Evolutionary conservation across 345 rosid species (phyloP).

Genomic region (Carallia pectinifolia): DNA sequence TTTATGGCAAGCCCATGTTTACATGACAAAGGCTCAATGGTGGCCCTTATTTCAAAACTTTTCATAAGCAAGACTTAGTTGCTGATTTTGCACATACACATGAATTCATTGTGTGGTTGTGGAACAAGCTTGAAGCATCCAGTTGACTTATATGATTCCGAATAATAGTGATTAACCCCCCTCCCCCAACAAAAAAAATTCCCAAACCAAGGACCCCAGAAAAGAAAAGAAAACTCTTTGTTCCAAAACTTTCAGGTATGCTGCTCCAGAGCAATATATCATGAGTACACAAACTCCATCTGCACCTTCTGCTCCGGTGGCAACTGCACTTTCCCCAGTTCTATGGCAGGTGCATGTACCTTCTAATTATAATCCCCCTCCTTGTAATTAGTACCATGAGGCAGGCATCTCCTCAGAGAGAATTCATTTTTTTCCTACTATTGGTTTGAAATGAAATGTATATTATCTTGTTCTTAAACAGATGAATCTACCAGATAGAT

Average conservation of each 20-base stretch:
- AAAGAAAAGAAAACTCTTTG: neutral
- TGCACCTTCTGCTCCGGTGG: constrained; percentile 97
- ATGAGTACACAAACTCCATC: constrained; percentile 99
- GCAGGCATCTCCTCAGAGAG: constrained; percentile 13
- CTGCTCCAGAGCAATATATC: constrained; percentile 98
- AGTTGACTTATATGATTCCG: too few species aligned
- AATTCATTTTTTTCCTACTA: constrained; percentile 8
- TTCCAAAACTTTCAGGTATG: constrained; percentile 50
- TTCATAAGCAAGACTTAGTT: too few species aligned
- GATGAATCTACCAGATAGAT: constrained; percentile 95
- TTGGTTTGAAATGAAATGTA: neutral
- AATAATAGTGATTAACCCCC: too few species aligned
- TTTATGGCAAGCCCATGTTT: too few species aligned
- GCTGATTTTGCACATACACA: too few species aligned
- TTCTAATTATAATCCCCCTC: neutral
- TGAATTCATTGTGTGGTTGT: too few species aligned
- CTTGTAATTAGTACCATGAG: constrained; percentile 6
- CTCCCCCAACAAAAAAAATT: too few species aligned
- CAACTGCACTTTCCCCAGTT: constrained; percentile 92
- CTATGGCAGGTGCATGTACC: constrained; percentile 80
- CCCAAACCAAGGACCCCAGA: neutral
- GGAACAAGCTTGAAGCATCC: too few species aligned
- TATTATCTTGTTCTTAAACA: constrained; percentile 34
- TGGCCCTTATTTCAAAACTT: too few species aligned
- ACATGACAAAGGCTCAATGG: too few species aligned